phyloP scores from a whole-genome alignment of 768 basidiomycete genomes.

The Termitomyces sp. region DNA sequence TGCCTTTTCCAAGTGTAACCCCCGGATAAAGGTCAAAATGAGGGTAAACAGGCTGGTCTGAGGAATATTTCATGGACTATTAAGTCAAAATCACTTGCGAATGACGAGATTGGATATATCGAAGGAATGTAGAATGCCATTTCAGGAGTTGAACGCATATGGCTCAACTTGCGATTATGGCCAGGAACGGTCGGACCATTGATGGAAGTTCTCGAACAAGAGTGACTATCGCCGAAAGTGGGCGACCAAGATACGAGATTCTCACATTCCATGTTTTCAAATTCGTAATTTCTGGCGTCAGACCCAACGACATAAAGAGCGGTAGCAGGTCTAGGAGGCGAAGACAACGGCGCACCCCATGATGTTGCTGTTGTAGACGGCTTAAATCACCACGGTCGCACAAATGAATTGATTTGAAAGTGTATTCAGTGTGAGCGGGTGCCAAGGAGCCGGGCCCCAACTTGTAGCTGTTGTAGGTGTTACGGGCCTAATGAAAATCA shows the following conservation, averaged over 20 bases:
- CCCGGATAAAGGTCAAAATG: conserved; percentile 19
- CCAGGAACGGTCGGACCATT: conserved; percentile 4
- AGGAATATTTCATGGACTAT: not conserved
- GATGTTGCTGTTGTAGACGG: conserved; percentile 16
- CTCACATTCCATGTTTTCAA: conserved; percentile 15
- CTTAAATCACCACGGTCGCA: conserved; percentile 29
- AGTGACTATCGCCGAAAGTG: not conserved
- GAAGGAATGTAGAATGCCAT: conserved; percentile 15
- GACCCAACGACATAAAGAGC: no score
- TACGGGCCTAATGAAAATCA: conserved; percentile 35
- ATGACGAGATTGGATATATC: conserved; percentile 13
- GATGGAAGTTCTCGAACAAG: not conserved
- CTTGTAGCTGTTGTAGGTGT: conserved; percentile 37
- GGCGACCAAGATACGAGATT: conserved; percentile 25
- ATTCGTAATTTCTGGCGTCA: no score
- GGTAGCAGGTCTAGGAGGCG: no score
- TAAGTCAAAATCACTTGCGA: conserved; percentile 6
- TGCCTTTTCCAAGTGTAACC: not conserved
- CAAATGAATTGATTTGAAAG: conserved; percentile 33
- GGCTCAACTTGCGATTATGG: conserved; percentile 2
- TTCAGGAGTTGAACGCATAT: conserved; percentile 6
- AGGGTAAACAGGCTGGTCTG: conserved; percentile 29
- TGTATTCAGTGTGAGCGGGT: conserved; percentile 11
- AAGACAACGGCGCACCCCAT: no score
- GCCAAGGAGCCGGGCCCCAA: conserved; percentile 26